phyloP scores from a whole-genome alignment of 148 eudicot species.

The Cornus florida region DNA sequence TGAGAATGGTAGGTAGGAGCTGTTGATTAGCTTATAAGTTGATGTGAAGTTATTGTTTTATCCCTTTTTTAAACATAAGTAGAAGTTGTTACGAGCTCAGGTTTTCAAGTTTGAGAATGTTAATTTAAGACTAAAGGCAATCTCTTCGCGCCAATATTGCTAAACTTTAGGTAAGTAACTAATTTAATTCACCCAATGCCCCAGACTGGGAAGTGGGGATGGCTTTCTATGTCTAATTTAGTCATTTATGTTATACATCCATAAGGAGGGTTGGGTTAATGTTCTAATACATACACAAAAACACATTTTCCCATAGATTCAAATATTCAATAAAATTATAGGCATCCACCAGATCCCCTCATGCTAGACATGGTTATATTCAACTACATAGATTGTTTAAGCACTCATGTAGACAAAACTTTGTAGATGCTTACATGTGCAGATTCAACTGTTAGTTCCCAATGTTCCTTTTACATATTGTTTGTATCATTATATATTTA shows the following conservation, averaged over 20 bases:
- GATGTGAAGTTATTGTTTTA: neutral
- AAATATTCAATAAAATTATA: neutral
- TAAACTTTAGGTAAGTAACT: too few species aligned
- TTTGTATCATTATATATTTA: slow-evolving; percentile 4
- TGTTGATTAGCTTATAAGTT: neutral
- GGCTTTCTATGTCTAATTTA: neutral
- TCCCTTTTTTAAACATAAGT: too few species aligned
- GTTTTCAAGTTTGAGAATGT: too few species aligned
- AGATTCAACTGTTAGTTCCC: neutral
- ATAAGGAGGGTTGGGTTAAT: neutral
- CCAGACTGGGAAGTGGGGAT: too few species aligned
- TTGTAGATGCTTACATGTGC: neutral
- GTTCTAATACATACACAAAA: neutral
- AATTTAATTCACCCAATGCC: too few species aligned
- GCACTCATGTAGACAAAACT: neutral
- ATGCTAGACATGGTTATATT: neutral
- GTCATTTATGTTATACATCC: neutral
- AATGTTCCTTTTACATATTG: neutral
- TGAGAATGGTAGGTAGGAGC: slow-evolving; percentile 3
- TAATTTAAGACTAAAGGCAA: too few species aligned
- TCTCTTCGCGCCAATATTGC: too few species aligned
- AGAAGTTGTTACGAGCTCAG: too few species aligned
- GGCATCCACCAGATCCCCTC: neutral
- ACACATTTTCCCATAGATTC: neutral
- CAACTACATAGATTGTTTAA: neutral